phyloP scores from a whole-genome alignment of 2,329 filamentous ascomycete species.

The Hymenoscyphus scutula region DNA sequence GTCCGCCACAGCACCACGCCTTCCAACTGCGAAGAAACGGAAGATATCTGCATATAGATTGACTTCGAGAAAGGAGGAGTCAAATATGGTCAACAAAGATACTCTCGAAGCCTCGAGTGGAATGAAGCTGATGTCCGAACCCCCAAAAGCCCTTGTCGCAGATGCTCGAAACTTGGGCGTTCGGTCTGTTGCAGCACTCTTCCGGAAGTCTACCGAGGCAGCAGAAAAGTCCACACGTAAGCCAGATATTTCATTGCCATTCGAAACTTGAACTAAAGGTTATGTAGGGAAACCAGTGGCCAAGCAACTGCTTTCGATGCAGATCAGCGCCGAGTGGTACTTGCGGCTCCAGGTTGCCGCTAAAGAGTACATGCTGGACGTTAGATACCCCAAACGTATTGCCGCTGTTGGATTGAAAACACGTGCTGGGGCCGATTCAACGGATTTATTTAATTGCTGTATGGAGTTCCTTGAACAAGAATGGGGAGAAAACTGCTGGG shows the following conservation, averaged over 20 bases:
- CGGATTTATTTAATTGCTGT: slow-evolving; percentile 33
- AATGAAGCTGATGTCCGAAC: background rate
- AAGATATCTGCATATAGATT: background rate
- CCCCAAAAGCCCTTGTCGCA: background rate
- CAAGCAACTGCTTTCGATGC: slow-evolving; percentile 31
- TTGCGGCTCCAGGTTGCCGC: slow-evolving; percentile 34
- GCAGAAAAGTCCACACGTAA: slow-evolving; percentile 34
- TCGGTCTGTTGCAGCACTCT: slow-evolving; percentile 33
- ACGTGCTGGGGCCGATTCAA: slow-evolving; percentile 29
- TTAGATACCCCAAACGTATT: slow-evolving; percentile 31
- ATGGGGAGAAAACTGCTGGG: slow-evolving; percentile 34
- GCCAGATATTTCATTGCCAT: slow-evolving; percentile 10
- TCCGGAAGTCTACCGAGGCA: slow-evolving; percentile 27
- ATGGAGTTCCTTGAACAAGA: slow-evolving; percentile 33
- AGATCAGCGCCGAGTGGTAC: slow-evolving; percentile 32
- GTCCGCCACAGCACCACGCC: background rate
- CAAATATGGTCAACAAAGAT: background rate
- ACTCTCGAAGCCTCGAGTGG: background rate
- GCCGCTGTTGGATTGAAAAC: slow-evolving; percentile 30
- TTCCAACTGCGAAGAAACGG: background rate
- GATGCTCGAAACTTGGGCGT: slow-evolving; percentile 30
- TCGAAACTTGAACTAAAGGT: background rate
- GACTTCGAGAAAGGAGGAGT: background rate
- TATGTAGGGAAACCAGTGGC: slow-evolving; percentile 33
- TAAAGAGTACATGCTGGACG: slow-evolving; percentile 37